Evolutionary conservation across 306 rosid species (phyloP).

Genomic region (Quercus glauca): DNA sequence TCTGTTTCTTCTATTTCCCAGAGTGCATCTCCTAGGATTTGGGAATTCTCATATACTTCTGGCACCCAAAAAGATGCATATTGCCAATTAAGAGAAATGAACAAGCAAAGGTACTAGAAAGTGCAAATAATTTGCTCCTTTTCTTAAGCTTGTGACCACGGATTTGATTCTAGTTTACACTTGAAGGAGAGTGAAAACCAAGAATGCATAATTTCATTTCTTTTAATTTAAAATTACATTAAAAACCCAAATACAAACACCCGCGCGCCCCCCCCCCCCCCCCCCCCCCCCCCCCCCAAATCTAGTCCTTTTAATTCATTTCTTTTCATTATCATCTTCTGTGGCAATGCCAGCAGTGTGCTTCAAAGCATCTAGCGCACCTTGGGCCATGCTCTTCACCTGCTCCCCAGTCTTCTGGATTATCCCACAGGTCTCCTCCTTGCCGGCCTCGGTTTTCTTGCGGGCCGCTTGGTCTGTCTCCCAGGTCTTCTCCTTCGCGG

Average conservation of each 20-base stretch:
- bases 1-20: too few species aligned
- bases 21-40: too few species aligned
- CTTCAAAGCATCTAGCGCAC: constrained; percentile 53
- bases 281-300: background rate
- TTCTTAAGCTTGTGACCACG: too few species aligned
- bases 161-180: too few species aligned
- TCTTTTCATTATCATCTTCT: background rate
- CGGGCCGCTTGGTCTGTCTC: constrained; percentile 30
- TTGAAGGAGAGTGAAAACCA: too few species aligned
- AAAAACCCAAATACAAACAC: background rate
- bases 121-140: too few species aligned
- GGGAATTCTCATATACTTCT: too few species aligned
- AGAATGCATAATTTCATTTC: too few species aligned
- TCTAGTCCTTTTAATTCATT: background rate
- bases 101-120: too few species aligned
- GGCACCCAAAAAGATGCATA: too few species aligned
- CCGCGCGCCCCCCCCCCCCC: too few species aligned
- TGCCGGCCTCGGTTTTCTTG: constrained; percentile 31
- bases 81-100: too few species aligned
- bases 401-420: constrained; percentile 58
- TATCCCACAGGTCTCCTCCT: constrained; percentile 35
- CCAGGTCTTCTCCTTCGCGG: constrained; percentile 14
- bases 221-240: background rate
- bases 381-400: constrained; percentile 48
- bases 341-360: constrained; percentile 53